phyloP scores from a whole-genome alignment of 2,329 filamentous ascomycete species.

The Helminthosporium solani region DNA sequence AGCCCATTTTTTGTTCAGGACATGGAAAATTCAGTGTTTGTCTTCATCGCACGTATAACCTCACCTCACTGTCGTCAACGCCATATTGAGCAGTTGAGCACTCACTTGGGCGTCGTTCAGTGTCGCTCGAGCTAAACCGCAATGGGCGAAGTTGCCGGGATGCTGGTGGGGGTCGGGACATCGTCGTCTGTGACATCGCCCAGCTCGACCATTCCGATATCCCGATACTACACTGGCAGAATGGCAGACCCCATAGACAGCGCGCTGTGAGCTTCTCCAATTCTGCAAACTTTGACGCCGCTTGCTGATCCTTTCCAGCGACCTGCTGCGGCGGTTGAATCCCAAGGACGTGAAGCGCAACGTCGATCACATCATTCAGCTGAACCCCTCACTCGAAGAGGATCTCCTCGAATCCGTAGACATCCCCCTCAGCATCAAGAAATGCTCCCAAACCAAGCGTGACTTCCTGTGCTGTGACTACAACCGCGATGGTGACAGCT shows the following conservation, averaged over 20 bases:
- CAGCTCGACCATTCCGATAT: neutral
- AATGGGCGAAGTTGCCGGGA: conserved; percentile 5
- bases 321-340: conserved; percentile 96
- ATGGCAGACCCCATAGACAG: conserved; percentile 57
- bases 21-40: no score
- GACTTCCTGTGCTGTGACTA: conserved; percentile 99
- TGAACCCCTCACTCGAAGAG: conserved; percentile 90
- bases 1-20: no score
- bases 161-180: conserved; percentile 22
- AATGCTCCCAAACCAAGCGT: conserved; percentile 83
- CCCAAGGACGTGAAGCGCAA: conserved; percentile 88
- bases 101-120: neutral
- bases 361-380: conserved; percentile 81
- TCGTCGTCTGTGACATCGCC: conserved; percentile 7
- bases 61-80: no score
- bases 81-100: no score
- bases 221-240: conserved; percentile 13
- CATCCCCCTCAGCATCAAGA: conserved; percentile 83
- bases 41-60: no score
- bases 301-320: conserved; percentile 55
- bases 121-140: conserved; percentile 1
- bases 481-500: conserved; percentile 97
- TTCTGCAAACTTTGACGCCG: no score
- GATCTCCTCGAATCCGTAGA: conserved; percentile 97
- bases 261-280: conserved; percentile 61